Conservation (phyloP, 257 asterid species). For the Ajuga chamaepitys region DNA sequence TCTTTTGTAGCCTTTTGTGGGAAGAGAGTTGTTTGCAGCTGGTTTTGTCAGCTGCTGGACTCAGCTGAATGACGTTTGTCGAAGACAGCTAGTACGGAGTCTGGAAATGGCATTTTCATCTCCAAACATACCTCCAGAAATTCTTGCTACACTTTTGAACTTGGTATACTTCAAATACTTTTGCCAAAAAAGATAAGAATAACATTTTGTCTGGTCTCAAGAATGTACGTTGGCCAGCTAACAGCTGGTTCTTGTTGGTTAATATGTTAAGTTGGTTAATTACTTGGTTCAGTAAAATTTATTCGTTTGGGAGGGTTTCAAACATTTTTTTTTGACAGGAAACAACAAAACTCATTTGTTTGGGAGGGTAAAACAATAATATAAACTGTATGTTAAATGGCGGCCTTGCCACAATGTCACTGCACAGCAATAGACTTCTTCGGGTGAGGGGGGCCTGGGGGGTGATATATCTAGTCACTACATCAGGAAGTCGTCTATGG, state of each 20-base stretch:
- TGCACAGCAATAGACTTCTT: not conserved
- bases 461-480: not conserved
- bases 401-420: conserved; percentile 1
- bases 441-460: not conserved
- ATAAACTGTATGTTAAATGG: not conserved
- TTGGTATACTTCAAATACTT: conserved; percentile 45
- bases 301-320: not conserved
- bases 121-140: conserved; percentile 95
- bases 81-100: conserved; percentile 76
- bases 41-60: conserved; percentile 99
- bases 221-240: not conserved
- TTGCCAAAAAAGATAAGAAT: not conserved
- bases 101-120: conserved; percentile 99
- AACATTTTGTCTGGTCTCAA: not conserved
- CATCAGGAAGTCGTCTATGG: not conserved
- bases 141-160: conserved; percentile 94
- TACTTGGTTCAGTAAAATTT: not conserved
- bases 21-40: conserved; percentile 97
- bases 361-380: not conserved
- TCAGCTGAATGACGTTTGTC: conserved; percentile 73
- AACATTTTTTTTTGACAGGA: too few relatives aligned
- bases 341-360: not conserved
- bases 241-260: not conserved
- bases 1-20: conserved; percentile 87
- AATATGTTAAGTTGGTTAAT: not conserved